A percentile compares a stretch with the other conserved stretches of the same genome.
Evolutionary conservation across 768 basidiomycete species (phyloP).

Genomic region (Leucocoprinus birnbaumii): DNA sequence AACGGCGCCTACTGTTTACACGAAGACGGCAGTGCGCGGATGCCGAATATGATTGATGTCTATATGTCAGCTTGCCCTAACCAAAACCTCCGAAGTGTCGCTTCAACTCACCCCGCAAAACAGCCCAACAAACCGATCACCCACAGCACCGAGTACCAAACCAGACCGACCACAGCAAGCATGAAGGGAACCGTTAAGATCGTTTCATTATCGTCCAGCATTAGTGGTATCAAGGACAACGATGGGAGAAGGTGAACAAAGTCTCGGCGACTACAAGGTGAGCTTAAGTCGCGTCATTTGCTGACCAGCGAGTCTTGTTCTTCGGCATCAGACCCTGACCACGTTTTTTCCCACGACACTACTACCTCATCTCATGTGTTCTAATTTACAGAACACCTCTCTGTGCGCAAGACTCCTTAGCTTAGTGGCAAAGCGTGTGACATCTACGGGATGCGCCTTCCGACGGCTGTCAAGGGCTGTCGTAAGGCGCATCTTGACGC

Average conservation of each 20-base stretch:
- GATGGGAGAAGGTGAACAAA: not conserved
- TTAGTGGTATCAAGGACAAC: constrained; percentile 9
- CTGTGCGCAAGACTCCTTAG: constrained; percentile 22
- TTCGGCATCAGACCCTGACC: not conserved
- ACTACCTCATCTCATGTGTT: not conserved
- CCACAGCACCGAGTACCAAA: constrained; percentile 68
- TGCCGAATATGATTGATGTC: not conserved
- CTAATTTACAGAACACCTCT: not conserved
- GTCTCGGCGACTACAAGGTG: not conserved
- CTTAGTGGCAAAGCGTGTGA: constrained; percentile 34
- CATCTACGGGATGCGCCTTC: constrained; percentile 17
- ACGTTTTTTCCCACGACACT: not conserved
- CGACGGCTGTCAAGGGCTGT: not conserved
- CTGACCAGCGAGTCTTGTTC: not conserved
- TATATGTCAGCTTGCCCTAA: not conserved
- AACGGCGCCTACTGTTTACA: constrained; percentile 64
- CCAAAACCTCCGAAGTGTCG: constrained; percentile 1
- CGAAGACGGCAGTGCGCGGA: not conserved
- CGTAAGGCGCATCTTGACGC: constrained; percentile 23
- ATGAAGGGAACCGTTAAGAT: constrained; percentile 5
- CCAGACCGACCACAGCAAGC: constrained; percentile 39
- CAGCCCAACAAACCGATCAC: constrained; percentile 66
- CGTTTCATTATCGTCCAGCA: constrained; percentile 21
- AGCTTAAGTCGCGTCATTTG: not conserved
- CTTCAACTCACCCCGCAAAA: constrained; percentile 56